These are phyloP conservation scores for Cytospora schulzeri DNA, from an alignment of 2,329 filamentous ascomycete genomes.

Conservation along the genomic window DNA sequence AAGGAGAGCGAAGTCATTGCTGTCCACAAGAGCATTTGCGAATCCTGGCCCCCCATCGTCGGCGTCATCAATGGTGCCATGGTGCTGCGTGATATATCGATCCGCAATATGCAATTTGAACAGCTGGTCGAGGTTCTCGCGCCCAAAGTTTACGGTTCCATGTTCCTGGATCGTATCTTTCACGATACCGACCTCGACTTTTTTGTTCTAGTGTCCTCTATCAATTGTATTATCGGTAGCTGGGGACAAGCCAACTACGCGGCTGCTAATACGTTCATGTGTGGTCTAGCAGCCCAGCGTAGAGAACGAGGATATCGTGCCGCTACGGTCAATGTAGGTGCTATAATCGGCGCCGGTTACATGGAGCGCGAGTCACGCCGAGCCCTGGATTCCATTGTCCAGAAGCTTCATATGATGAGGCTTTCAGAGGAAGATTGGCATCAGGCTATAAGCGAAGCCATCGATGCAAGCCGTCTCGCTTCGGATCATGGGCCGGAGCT, in stretches of 20 bases:
- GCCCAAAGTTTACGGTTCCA: no score
- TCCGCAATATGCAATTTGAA: constrained; percentile 25
- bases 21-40: constrained; percentile 11
- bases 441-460: constrained; percentile 45
- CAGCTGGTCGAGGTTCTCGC: no score
- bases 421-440: constrained; percentile 43
- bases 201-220: no score
- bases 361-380: constrained; percentile 5
- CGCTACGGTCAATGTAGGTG: constrained; percentile 18
- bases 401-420: constrained; percentile 12
- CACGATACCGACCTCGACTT: constrained; percentile 37
- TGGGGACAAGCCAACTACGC: constrained; percentile 50
- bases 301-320: constrained; percentile 25
- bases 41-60: constrained; percentile 20
- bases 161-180: constrained; percentile 29
- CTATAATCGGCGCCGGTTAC: constrained; percentile 30
- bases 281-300: constrained; percentile 23
- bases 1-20: constrained; percentile 20
- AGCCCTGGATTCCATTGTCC: neutral
- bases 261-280: constrained; percentile 40
- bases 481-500: constrained; percentile 1
- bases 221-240: constrained; percentile 44
- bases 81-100: constrained; percentile 29
- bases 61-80: constrained; percentile 33
- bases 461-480: constrained; percentile 30